Evolutionary conservation across 345 rosid species (phyloP).

Genomic region (Eutrema japonicum): DNA sequence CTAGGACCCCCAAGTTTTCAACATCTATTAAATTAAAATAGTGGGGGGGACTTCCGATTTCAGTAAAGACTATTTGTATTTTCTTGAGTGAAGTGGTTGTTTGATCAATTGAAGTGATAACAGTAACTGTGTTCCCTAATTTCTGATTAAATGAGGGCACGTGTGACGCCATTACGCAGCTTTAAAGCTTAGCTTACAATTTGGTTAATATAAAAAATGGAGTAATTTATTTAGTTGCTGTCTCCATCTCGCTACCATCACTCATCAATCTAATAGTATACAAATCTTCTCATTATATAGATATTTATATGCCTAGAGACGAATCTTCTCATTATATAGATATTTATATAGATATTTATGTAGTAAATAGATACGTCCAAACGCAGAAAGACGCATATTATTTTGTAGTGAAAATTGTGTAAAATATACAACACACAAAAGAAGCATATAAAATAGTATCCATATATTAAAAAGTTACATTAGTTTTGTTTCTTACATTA

Average conservation of each 20-base stretch:
- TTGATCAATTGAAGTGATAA: slow-evolving; percentile 31
- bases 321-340: slow-evolving; percentile 24
- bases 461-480: slow-evolving; percentile 21
- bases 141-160: slow-evolving; percentile 38
- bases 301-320: slow-evolving; percentile 4
- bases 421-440: neutral
- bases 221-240: slow-evolving; percentile 20
- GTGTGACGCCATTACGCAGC: slow-evolving; percentile 43
- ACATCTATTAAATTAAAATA: neutral
- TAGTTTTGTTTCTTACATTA: slow-evolving; percentile 34
- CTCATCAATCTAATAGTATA: slow-evolving; percentile 29
- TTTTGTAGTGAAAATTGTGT: slow-evolving; percentile 18
- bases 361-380: slow-evolving; percentile 31
- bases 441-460: slow-evolving; percentile 1
- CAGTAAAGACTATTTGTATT: neutral
- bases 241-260: slow-evolving; percentile 49
- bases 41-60: neutral
- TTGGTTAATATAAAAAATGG: slow-evolving; percentile 2
- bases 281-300: slow-evolving; percentile 13
- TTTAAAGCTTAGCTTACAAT: slow-evolving; percentile 30
- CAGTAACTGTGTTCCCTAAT: slow-evolving; percentile 37
- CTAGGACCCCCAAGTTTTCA: too few relatives aligned
- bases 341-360: slow-evolving; percentile 8
- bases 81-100: slow-evolving; percentile 21
- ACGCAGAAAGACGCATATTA: slow-evolving; percentile 13